These are phyloP conservation scores for Trichocladium uniseriatum DNA, from an alignment of 495 filamentous ascomycete species.

Conservation along the genomic window DNA sequence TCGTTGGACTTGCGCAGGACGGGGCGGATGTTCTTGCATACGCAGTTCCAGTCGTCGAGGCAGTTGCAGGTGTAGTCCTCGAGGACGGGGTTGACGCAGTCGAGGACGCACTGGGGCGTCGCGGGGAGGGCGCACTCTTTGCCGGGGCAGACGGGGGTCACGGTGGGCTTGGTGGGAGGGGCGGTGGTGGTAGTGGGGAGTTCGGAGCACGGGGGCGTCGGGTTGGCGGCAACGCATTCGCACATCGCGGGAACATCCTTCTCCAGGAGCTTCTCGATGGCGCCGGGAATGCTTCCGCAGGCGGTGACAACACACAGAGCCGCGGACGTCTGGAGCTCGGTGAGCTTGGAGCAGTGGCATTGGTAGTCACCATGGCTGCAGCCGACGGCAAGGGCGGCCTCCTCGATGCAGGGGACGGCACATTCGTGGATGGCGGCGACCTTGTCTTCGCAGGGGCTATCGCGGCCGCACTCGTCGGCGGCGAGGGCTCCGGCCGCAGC, in stretches of 20 bases:
- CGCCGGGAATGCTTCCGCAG: background rate
- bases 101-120: background rate
- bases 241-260: background rate
- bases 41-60: conserved; percentile 1
- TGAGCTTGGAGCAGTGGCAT: background rate
- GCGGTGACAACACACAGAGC: background rate
- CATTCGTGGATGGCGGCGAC: background rate
- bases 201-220: background rate
- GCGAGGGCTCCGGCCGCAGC: background rate
- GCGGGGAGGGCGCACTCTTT: background rate
- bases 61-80: background rate
- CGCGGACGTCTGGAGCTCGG: background rate
- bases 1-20: background rate
- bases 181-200: background rate
- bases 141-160: background rate
- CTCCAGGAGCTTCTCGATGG: background rate
- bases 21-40: background rate
- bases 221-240: background rate
- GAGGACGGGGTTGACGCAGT: background rate
- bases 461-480: background rate
- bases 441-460: background rate
- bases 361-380: background rate
- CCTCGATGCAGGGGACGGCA: conserved; percentile 4
- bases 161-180: background rate
- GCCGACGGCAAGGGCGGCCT: background rate